Base-by-base conservation (phyloP, 1,139 yeast genomes). In the Zygoascus sp. region DNA sequence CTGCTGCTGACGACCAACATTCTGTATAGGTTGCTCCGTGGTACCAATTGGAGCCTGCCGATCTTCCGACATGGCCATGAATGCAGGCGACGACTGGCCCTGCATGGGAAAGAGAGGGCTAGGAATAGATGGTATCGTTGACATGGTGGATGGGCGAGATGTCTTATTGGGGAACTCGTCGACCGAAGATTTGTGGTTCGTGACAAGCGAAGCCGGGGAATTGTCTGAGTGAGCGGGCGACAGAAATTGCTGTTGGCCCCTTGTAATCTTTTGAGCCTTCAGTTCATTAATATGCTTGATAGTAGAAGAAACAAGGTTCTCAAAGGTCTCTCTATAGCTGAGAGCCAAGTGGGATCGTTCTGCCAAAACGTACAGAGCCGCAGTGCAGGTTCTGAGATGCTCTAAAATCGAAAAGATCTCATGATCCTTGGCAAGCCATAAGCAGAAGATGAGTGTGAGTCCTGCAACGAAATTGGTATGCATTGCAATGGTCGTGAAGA, bases 391-490 rank as follows among this genome's bases (percentile, higher is more conserved):
- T 47, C 82, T 66, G 27, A 79, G 61, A 59, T 77, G 81, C 58
- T 79, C 81, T 57, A 79, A 42, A 40, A 60, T 57, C 4, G 56
- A 54, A 10, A 25, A 22, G 28, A 53, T 47, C 5, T 54, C 67
- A 11, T 50, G 44, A 53, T 79, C 79, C 57, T 81, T 72, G 17
- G 80, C 75, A 39, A 79, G 58, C 83, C 83, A 79, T 54, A 79
- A 65, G 58, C 83, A 78, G 55, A 79, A 79, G 5, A 79, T 73
- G 28, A 79, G 62, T 0, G 83, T 79, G 9, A 79, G 76, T 40
- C 84, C 83, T 3, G 83, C 82, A 46, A 77, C 79, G 56, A 79
- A 79, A 7, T 76, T 77, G 0, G 81, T 76, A 58, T 79, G 83
- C 42, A 79, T 77, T 7, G 82, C 79, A 32, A 80, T 72, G 0